These are phyloP conservation scores for Cladosporium colombiae DNA, from an alignment of 2,329 filamentous ascomycete species.

Conservation along the genomic window DNA sequence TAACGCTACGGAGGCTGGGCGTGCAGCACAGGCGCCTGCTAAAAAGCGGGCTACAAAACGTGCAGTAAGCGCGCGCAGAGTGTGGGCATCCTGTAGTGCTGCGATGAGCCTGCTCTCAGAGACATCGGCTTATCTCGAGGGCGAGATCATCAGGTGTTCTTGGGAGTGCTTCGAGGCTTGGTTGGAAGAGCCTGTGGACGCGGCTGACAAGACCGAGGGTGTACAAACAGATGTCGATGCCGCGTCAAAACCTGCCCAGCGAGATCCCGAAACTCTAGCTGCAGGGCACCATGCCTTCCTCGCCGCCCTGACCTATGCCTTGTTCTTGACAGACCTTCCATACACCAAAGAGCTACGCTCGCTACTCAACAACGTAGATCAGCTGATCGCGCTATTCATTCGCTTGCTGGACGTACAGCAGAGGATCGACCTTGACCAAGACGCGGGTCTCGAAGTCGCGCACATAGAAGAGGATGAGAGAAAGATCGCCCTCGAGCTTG, in stretches of 20 bases:
- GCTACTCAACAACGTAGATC: slow-evolving; percentile 74
- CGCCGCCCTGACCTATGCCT: slow-evolving; percentile 62
- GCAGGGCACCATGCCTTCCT: slow-evolving; percentile 79
- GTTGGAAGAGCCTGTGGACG: slow-evolving; percentile 40
- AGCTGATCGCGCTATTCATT: slow-evolving; percentile 73
- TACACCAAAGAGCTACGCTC: slow-evolving; percentile 68
- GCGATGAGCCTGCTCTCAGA: slow-evolving; percentile 88
- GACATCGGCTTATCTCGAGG: slow-evolving; percentile 84
- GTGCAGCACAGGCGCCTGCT: slow-evolving; percentile 60
- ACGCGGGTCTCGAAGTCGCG: slow-evolving; percentile 68
- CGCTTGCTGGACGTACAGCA: slow-evolving; percentile 76
- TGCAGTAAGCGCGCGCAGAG: slow-evolving; percentile 68
- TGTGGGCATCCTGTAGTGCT: slow-evolving; percentile 88
- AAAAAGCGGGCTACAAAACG: slow-evolving; percentile 66
- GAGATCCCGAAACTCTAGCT: slow-evolving; percentile 83
- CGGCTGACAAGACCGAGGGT: not conserved
- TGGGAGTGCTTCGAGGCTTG: slow-evolving; percentile 80
- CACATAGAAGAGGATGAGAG: slow-evolving; percentile 67
- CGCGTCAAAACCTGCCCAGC: slow-evolving; percentile 41
- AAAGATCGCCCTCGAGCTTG: slow-evolving; percentile 66
- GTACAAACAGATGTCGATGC: not conserved
- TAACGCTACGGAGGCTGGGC: slow-evolving; percentile 62
- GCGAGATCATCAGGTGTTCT: slow-evolving; percentile 78
- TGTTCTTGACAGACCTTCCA: slow-evolving; percentile 64
- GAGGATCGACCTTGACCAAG: slow-evolving; percentile 75